Percentiles rank a stretch among this genome's conserved stretches.
phyloP scores from a whole-genome alignment of 202 grass and related monocot species.

The Zizania palustris region DNA sequence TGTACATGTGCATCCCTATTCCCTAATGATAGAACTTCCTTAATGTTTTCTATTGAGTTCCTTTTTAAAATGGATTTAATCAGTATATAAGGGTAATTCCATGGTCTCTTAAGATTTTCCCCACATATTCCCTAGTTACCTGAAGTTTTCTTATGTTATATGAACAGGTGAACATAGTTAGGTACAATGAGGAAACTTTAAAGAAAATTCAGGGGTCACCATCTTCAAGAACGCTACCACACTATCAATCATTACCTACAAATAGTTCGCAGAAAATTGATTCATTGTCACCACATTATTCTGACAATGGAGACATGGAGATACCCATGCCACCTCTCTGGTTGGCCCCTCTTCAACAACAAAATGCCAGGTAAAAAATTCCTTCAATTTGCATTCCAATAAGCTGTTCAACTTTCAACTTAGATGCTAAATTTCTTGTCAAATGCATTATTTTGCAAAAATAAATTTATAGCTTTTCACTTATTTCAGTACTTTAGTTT shows the following conservation, averaged over 20 bases:
- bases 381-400: slow-evolving; percentile 1
- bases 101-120: neutral
- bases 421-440: slow-evolving; percentile 2
- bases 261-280: slow-evolving; percentile 44
- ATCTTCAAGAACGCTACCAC: slow-evolving; percentile 42
- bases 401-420: neutral
- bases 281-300: slow-evolving; percentile 37
- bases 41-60: neutral
- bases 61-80: neutral
- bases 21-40: neutral
- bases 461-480: neutral
- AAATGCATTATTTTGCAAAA: neutral
- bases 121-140: neutral
- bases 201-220: slow-evolving; percentile 48
- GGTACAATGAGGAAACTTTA: slow-evolving; percentile 57
- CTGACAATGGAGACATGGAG: slow-evolving; percentile 54
- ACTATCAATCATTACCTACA: slow-evolving; percentile 38
- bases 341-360: slow-evolving; percentile 57
- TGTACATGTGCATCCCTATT: neutral
- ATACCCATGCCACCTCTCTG: slow-evolving; percentile 82
- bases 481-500: neutral
- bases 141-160: slow-evolving; percentile 29
- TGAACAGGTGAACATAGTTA: slow-evolving; percentile 72
- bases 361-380: slow-evolving; percentile 61
- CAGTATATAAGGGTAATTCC: neutral